Base-by-base conservation (phyloP, 1,284 basidiomycete species). In the Wolfiporia cocos region DNA sequence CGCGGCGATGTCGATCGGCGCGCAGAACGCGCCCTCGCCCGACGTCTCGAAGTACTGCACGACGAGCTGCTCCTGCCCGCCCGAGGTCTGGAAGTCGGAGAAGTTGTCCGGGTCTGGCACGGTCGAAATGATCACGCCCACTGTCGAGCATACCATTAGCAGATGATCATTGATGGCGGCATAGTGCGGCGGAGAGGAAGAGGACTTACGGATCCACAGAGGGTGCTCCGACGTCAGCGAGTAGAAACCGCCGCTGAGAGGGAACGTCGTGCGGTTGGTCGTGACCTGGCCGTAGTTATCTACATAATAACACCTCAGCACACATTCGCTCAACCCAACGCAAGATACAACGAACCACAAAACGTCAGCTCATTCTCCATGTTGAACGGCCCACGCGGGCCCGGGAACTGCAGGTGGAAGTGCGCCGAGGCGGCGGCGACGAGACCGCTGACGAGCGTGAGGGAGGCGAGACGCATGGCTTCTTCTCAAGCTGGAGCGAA, bases 381-480 rank as follows among this genome's bases (percentile, higher is more conserved):
- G 44, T 65, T 66, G 52, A 85, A 84, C 0, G 46, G 50, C 5
- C 83, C 83, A 37, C 83, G 69, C 5, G 81, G 74, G 3, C 65
- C 49, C 29, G 85, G 85, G 59, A 71, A 87, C 56, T 76, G 71
- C 30, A 87, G 66, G 45, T 81, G 76, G 66, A 86, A 87, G 60
- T 87, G 85, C 5, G 81, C 83, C 34, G 69, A 68, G 31, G 67
- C 77, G 15, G 66, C 57, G 42, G 54, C 49, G 47, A 56, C 39
- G 17, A 57, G 50, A 43, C 54, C 49, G 37, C 43, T 23, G 23
- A 57, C 18, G 43, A 69, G 42, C 36, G 61, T 34, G 33, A 68
- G 33, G 30, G 61, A 41, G 24, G 59, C 26, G 46, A 70, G 55
- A 41, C 57, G 58, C 67, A 69, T 70, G 33, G 33, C 20, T 28